These are phyloP conservation scores for Phalaenopsis equestris DNA, from an alignment of 106 monocot species.

Conservation along the genomic window DNA sequence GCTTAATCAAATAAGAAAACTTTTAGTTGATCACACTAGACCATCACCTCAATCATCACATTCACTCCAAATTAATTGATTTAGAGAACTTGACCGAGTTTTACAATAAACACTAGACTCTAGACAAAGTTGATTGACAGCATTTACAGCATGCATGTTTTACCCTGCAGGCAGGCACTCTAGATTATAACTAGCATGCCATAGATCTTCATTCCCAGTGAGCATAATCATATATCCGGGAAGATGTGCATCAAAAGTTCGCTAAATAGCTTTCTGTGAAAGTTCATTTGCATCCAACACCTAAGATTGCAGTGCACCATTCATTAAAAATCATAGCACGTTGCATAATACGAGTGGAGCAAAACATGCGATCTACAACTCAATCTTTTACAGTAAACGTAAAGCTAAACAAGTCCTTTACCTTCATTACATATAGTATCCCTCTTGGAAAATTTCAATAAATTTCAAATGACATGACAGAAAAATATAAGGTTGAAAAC, in stretches of 20 bases:
- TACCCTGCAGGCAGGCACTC: background rate
- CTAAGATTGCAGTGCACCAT: background rate
- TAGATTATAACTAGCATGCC: background rate
- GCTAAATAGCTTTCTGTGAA: background rate
- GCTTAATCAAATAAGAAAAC: background rate
- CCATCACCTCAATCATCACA: background rate
- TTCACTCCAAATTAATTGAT: background rate
- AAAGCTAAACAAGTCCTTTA: background rate
- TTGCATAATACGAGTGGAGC: background rate
- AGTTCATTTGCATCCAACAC: background rate
- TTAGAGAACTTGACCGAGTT: background rate
- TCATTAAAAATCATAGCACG: background rate
- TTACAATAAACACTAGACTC: background rate
- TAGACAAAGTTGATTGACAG: background rate
- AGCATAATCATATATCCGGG: background rate
- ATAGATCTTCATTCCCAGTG: background rate
- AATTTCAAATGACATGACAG: background rate
- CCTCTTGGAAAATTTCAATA: background rate
- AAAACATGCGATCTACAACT: background rate
- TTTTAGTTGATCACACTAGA: background rate
- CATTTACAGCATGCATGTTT: background rate
- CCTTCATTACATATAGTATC: background rate
- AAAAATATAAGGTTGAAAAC: background rate
- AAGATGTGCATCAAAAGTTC: background rate
- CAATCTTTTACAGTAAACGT: background rate